Percentiles rank a stretch among this genome's conserved stretches.
phyloP scores from a whole-genome alignment of 2,329 filamentous ascomycete species.

The Epichloe elymi region DNA sequence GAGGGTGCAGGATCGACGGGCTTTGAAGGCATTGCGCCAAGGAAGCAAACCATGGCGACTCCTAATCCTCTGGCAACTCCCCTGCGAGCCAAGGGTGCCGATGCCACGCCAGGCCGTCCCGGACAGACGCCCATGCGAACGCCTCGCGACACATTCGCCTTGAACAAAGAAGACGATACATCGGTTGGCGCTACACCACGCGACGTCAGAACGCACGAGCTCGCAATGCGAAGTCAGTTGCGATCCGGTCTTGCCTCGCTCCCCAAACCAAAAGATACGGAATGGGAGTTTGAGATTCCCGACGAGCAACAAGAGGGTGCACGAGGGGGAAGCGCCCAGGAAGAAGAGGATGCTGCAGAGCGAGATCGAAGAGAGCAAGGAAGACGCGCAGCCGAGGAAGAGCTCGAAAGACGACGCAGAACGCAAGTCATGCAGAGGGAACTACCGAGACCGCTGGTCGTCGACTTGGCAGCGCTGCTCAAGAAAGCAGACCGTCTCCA shows the following conservation, averaged over 20 bases:
- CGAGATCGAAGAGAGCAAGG: conserved; percentile 68
- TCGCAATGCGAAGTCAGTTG: conserved; percentile 55
- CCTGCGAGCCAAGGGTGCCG: conserved; percentile 51
- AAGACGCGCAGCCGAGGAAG: conserved; percentile 57
- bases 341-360: conserved; percentile 51
- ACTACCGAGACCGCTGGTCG: conserved; percentile 60
- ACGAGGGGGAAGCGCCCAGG: conserved; percentile 33
- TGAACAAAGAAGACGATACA: conserved; percentile 62
- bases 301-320: conserved; percentile 58
- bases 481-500: conserved; percentile 45
- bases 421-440: conserved; percentile 83
- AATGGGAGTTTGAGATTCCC: conserved; percentile 88
- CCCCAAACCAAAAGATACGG: conserved; percentile 82
- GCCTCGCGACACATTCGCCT: conserved; percentile 71
- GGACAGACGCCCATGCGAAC: conserved; percentile 79
- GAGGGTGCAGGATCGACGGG: conserved; percentile 75
- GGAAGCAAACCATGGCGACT: conserved; percentile 71
- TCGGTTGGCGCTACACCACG: conserved; percentile 62
- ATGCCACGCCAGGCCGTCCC: conserved; percentile 53
- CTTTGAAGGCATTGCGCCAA: conserved; percentile 72
- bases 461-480: conserved; percentile 60
- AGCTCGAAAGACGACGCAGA: conserved; percentile 67
- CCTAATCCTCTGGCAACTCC: conserved; percentile 94
- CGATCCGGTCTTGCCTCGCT: conserved; percentile 64
- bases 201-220: conserved; percentile 60